These are phyloP conservation scores for Eutrema japonicum DNA, from an alignment of 345 rosid genomes.

Conservation along the genomic window DNA sequence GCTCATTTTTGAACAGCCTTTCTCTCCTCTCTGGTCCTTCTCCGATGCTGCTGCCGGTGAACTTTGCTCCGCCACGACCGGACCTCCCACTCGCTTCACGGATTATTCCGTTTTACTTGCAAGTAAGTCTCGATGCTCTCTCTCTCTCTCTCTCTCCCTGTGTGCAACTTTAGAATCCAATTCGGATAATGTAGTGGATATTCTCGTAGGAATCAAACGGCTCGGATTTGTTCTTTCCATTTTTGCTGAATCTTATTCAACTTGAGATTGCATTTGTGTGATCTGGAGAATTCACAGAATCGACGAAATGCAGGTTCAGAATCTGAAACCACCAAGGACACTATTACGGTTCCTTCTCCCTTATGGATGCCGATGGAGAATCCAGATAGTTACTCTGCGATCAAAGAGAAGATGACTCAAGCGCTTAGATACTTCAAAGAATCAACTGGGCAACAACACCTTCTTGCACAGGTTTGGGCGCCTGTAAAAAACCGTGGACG, in stretches of 20 bases:
- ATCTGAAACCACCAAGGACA: conserved; percentile 48
- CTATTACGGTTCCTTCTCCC: conserved; percentile 55
- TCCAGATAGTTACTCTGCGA: conserved; percentile 62
- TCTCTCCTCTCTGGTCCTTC: conserved; percentile 95
- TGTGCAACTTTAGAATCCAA: neutral
- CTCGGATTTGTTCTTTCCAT: neutral
- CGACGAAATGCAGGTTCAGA: conserved; percentile 51
- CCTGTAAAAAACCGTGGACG: conserved; percentile 69
- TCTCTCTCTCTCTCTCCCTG: neutral
- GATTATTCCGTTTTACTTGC: conserved; percentile 56
- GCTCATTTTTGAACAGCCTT: conserved; percentile 63
- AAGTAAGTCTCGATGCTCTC: conserved; percentile 51
- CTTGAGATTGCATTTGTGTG: conserved; percentile 2
- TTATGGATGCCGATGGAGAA: conserved; percentile 55
- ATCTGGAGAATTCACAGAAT: conserved; percentile 18
- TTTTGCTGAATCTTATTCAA: neutral
- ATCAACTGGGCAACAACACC: conserved; percentile 81
- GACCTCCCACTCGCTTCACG: conserved; percentile 44
- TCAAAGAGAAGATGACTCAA: conserved; percentile 87
- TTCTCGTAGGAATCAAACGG: conserved; percentile 35
- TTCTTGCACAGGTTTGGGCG: conserved; percentile 95
- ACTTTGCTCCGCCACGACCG: conserved; percentile 37
- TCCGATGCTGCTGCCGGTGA: conserved; percentile 54
- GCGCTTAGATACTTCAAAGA: conserved; percentile 83
- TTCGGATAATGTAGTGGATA: conserved; percentile 28